These are phyloP conservation scores for Cudoniella acicularis DNA, from an alignment of 495 filamentous ascomycete species.

Conservation along the genomic window DNA sequence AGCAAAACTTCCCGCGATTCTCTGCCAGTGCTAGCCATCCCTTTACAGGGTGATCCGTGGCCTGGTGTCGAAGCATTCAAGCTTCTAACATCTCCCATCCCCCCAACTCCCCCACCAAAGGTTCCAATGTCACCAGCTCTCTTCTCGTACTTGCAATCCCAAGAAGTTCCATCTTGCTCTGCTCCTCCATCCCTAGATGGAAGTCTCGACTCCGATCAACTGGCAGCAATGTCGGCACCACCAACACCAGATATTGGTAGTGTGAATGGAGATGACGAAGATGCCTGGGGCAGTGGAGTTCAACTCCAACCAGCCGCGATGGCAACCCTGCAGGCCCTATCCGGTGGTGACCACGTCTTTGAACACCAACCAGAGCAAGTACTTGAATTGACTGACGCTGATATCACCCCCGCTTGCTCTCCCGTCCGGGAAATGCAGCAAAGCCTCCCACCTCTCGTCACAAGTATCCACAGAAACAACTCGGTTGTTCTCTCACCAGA, in stretches of 20 bases:
- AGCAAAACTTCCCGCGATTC: conserved; percentile 34
- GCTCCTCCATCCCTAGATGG: conserved; percentile 86
- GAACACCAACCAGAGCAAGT: conserved; percentile 50
- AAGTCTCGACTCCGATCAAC: conserved; percentile 79
- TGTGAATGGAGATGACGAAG: conserved; percentile 42
- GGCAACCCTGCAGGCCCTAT: conserved; percentile 72
- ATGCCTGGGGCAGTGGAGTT: conserved; percentile 58
- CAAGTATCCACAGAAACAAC: conserved; percentile 26
- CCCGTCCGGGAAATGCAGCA: conserved; percentile 29
- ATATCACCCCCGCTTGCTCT: background rate
- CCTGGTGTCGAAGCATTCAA: conserved; percentile 42
- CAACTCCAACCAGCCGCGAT: conserved; percentile 74
- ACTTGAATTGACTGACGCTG: conserved; percentile 36
- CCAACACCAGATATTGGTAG: conserved; percentile 71
- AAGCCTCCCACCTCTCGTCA: conserved; percentile 24
- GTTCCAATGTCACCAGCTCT: conserved; percentile 74
- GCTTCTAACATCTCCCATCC: conserved; percentile 65
- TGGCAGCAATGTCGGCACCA: conserved; percentile 73
- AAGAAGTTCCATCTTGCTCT: conserved; percentile 66
- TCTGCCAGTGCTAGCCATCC: conserved; percentile 72
- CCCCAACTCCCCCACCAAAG: conserved; percentile 71
- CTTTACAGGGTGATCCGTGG: conserved; percentile 39
- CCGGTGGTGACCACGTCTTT: conserved; percentile 39
- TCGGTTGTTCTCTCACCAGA: conserved; percentile 36
- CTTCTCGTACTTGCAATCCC: conserved; percentile 58